Conservation (phyloP, 768 basidiomycete species). For the Russula griseocarnosa region DNA sequence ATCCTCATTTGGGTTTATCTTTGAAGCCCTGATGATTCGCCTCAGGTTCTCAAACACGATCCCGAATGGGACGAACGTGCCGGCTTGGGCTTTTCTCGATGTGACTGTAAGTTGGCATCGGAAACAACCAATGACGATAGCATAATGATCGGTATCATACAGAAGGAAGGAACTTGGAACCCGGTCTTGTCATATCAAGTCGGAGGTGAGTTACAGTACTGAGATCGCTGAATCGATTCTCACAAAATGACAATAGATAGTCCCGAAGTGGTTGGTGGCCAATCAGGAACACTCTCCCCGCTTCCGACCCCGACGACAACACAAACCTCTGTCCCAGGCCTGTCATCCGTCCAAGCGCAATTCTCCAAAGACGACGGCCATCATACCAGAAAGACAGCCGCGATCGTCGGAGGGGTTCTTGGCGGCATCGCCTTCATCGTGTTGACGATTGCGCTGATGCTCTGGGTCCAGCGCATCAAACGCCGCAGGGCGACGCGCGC, state of each 20-base stretch:
- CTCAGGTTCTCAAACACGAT: slow-evolving; percentile 11
- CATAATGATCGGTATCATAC: not conserved
- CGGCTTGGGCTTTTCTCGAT: slow-evolving; percentile 17
- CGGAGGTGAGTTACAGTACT: slow-evolving; percentile 1
- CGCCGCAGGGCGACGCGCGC: slow-evolving; percentile 12
- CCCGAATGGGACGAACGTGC: slow-evolving; percentile 8
- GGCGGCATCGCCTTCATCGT: slow-evolving; percentile 1
- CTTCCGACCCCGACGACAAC: slow-evolving; percentile 9
- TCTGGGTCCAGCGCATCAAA: slow-evolving; percentile 18
- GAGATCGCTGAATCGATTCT: not conserved
- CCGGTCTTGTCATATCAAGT: slow-evolving; percentile 9
- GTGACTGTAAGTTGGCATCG: slow-evolving; percentile 9
- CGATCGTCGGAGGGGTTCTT: slow-evolving; percentile 6
- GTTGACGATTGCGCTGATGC: not conserved
- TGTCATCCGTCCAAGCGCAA: not conserved
- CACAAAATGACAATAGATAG: not conserved
- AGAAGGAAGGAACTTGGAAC: slow-evolving; percentile 10
- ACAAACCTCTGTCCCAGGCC: slow-evolving; percentile 10
- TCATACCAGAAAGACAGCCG: not conserved
- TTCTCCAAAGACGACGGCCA: not conserved
- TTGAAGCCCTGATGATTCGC: not conserved
- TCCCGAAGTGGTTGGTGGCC: not conserved
- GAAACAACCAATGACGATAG: not conserved
- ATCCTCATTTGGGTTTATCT: not conserved
- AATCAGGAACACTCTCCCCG: not conserved